Evolutionary conservation across 176 grass and related monocot genomes (phyloP), one percentile per base, ranked within the genome.

Genomic region (Aegilops umbellulata): DNA sequence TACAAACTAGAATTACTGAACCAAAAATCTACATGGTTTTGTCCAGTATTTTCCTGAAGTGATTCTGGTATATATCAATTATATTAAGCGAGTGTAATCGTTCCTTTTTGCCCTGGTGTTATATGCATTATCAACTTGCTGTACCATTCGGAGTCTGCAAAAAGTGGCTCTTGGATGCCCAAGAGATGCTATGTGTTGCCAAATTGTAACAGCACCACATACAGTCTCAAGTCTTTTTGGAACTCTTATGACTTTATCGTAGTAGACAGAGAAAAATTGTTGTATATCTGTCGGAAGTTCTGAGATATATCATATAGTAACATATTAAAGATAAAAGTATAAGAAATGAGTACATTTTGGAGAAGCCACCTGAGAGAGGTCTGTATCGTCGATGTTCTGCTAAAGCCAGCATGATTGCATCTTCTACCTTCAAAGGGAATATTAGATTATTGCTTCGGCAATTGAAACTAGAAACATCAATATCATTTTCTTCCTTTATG

Each of bases 361-460:
- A 86, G 83, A 84, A 90, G 84, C 73, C 85, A 97, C 95, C 89
- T 89, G 89, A 92, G 67, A 90, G 92, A 89, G 89, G 92, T 87
- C 77, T 98, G 86, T 87, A 82, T 65, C 63, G 88, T 36, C 93
- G 89, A 78, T 92, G 86, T 92, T 92, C 90, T 76, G 91, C 85
- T 92, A 98, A 85, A 91, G 92, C 80, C 89, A 95, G 87, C 84
- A 95, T 76, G 73, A 98, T 76, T 77, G 96, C 93, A 83, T 95
- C 96, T 82, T 98, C 93, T 79, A 98, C 94, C 96, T 98, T 90
- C 87, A 95, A 90, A 87, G 64, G 63, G 42, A 46, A 79, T 67
- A 82, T 64, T 61, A 82, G 29, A 49, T 78, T 72, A 63, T 78
- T 66, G 68, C 77, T 62, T 80, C 6, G 10, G 30, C 19, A 81